Conservation (phyloP, 2,329 filamentous ascomycete genomes). For the Talaromyces sp. region DNA sequence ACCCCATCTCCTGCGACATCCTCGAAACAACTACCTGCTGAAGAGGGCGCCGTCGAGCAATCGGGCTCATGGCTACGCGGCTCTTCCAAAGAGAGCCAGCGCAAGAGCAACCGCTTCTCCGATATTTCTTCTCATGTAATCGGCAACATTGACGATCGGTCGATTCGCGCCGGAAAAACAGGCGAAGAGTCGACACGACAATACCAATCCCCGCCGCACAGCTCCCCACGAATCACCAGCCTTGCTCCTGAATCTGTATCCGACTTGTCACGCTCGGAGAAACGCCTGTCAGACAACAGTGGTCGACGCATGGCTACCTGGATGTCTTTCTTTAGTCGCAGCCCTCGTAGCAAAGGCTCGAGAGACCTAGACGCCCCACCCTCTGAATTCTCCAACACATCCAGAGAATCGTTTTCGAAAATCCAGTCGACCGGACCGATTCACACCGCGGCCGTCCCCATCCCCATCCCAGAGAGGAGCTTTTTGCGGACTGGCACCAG, state of each 20-base stretch:
- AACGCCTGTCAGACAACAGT: constrained; percentile 54
- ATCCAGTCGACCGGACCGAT: constrained; percentile 42
- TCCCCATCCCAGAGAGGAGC: constrained; percentile 32
- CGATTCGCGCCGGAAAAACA: constrained; percentile 24
- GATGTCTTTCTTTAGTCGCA: constrained; percentile 70
- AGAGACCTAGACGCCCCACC: constrained; percentile 47
- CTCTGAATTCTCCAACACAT: constrained; percentile 88
- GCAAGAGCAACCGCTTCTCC: constrained; percentile 18
- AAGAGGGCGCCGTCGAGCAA: constrained; percentile 2
- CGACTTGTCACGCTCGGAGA: constrained; percentile 44
- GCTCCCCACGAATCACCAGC: constrained; percentile 50
- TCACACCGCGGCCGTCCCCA: constrained; percentile 27
- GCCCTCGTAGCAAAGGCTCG: constrained; percentile 52
- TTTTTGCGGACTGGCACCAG: constrained; percentile 55
- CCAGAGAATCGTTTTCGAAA: constrained; percentile 74
- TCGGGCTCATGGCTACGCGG: constrained; percentile 29
- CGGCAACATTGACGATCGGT: constrained; percentile 30
- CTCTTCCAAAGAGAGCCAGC: constrained; percentile 24
- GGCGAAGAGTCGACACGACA: constrained; percentile 24
- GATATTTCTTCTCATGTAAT: constrained; percentile 27
- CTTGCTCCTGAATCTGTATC: constrained; percentile 47
- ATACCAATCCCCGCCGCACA: constrained; percentile 43
- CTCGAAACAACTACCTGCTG: constrained; percentile 1
- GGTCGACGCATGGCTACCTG: constrained; percentile 48
- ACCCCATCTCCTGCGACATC: constrained; percentile 12